Evolutionary conservation across 495 filamentous ascomycete genomes (phyloP), one percentile per base, ranked within the genome.

Genomic region (Parachaetomium inaequale): DNA sequence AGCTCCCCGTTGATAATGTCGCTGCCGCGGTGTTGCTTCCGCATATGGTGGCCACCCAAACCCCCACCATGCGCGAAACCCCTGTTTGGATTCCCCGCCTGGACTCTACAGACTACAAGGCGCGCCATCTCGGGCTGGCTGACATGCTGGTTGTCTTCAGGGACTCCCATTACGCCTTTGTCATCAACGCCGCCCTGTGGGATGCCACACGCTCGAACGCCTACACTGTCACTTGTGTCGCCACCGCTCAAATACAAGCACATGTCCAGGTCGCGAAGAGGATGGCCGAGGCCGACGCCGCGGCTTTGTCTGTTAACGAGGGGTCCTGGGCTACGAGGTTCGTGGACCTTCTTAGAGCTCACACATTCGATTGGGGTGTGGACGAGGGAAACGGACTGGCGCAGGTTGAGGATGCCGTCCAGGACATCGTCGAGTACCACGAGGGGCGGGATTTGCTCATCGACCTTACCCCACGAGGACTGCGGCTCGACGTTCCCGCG

Each of bases 81-180:
- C 6, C 36, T 17, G 11, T n/a, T 2, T 32, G n/a, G n/a, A n/a
- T n/a, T n/a, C n/a, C 53, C 10, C 31, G 26, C 1, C 32, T 45
- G 1, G n/a, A 25, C 15, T 19, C 45, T 0, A 7, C 17, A 19
- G 53, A 58, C 36, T 8, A 21, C 17, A 51, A 11, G 55, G 15
- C 21, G 12, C 42, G 40, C 5, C 25, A 32, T 19, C 54, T 45
- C 19, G 4, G 42, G 0, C 51, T 65, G 1, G 63, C 63, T 4
- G 55, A 64, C 12, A 49, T 60, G 7, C 55, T 68, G 15, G 40
- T 55, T 17, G 63, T 50, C 45, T 43, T 57, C 7, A 65, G 68
- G 1, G 68, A 68, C 43, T 12, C 28, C 12, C 23, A 59, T 19
- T 46, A 42, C 17, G 29, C 63, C 12, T 64, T 62, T 38, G 38